These are phyloP conservation scores for Eustoma russellianum DNA, from an alignment of 257 asterid genomes.

Conservation along the genomic window DNA sequence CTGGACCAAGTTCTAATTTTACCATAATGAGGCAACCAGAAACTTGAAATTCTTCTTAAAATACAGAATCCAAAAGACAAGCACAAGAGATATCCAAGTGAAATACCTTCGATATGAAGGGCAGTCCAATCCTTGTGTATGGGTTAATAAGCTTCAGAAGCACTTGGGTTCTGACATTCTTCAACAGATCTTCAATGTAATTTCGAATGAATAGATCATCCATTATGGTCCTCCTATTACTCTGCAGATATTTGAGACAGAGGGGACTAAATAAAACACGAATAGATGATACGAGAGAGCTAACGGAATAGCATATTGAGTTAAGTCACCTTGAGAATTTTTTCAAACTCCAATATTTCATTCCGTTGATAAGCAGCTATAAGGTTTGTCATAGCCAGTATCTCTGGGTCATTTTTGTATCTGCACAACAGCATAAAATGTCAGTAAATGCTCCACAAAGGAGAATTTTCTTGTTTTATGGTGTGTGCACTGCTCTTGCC, in stretches of 20 bases:
- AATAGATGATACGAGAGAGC: slow-evolving; percentile 7
- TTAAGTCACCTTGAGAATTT: slow-evolving; percentile 69
- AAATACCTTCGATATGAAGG: slow-evolving; percentile 85
- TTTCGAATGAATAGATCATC: slow-evolving; percentile 93
- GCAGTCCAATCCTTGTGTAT: slow-evolving; percentile 88
- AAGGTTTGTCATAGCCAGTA: slow-evolving; percentile 93
- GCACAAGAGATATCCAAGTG: neutral
- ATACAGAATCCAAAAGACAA: neutral
- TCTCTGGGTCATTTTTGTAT: slow-evolving; percentile 93
- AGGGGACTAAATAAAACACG: slow-evolving; percentile 2
- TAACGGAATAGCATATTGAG: neutral
- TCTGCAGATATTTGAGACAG: slow-evolving; percentile 34
- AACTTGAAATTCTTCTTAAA: neutral
- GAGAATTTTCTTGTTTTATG: too few relatives aligned
- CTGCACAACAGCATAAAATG: slow-evolving; percentile 19
- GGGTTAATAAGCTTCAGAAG: slow-evolving; percentile 96
- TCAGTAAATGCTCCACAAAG: too few relatives aligned
- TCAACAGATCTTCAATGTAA: slow-evolving; percentile 96
- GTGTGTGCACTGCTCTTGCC: too few relatives aligned
- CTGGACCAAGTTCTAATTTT: too few relatives aligned
- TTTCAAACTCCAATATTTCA: slow-evolving; percentile 93
- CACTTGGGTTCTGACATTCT: slow-evolving; percentile 96
- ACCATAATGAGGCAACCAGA: neutral
- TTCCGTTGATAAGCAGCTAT: slow-evolving; percentile 96
- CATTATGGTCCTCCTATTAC: slow-evolving; percentile 97